phyloP scores from a whole-genome alignment of 2,329 filamentous ascomycete species.

The Cladosporium sp. region DNA sequence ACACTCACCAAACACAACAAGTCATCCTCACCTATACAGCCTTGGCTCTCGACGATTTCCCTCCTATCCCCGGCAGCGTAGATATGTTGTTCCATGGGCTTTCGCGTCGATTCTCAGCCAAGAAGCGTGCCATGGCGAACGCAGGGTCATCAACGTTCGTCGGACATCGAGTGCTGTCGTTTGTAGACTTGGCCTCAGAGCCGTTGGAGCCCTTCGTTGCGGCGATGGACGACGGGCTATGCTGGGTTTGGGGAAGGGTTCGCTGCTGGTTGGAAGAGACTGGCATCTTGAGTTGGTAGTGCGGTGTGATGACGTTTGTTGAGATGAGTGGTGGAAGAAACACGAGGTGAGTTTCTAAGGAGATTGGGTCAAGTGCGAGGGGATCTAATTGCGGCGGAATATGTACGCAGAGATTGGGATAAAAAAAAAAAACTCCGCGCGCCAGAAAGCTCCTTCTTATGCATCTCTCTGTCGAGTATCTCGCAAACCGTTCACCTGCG shows the following conservation, averaged over 20 bases:
- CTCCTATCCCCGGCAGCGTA: background rate
- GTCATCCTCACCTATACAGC: background rate
- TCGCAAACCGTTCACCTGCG: too few relatives aligned
- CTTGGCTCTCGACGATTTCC: background rate
- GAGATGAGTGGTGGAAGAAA: accelerated
- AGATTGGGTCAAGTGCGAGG: background rate
- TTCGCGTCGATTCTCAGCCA: background rate
- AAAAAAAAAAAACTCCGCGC: too few relatives aligned
- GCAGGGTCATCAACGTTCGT: background rate
- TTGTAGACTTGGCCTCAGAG: background rate
- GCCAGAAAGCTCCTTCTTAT: too few relatives aligned
- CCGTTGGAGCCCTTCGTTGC: background rate
- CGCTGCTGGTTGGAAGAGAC: too few relatives aligned
- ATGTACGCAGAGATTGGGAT: too few relatives aligned
- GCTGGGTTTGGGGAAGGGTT: too few relatives aligned
- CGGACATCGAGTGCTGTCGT: background rate
- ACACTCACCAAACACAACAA: too few relatives aligned
- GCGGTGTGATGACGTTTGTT: background rate
- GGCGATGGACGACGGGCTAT: background rate
- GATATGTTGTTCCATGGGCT: background rate
- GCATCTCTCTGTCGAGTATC: too few relatives aligned
- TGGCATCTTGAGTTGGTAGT: background rate
- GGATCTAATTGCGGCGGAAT: too few relatives aligned
- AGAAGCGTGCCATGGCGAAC: background rate
- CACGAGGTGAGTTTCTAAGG: background rate